Evolutionary conservation across 805 yeast species (phyloP), one percentile per base, ranked within the genome.

Genomic region (Metschnikowia shivogae): DNA sequence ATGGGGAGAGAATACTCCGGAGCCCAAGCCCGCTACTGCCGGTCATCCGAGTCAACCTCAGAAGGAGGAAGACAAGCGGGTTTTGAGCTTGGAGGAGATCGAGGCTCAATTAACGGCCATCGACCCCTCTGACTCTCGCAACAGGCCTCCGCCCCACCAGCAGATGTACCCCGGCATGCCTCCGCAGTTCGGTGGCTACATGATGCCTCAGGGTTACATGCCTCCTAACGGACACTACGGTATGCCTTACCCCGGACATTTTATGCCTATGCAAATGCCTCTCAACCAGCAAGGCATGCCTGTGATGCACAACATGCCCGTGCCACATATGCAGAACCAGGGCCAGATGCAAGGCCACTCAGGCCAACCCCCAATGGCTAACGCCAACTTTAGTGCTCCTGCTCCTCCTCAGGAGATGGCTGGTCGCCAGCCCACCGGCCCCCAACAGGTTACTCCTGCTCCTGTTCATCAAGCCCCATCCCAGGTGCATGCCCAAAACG

Each of bases 71-170:
- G 72, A 67, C 42, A 71, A 72, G 54, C 76, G 75, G 55, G 74
- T 84, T 19, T 65, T 86, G 54, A 84, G 96, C 9, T 71, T 88
- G 61, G 92, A 86, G 61, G 95, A 89, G 56, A 78, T 89, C 52
- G 96, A 89, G 66, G 88, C 95, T 7, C 88, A 81, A 56, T 70
- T 84, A 60, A 70, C 81, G 47, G 72, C 76, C 5, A 70, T 74
- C 45, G 75, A 68, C 45, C 57, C 57, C 35, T 41, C 55, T 40
- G 67, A 60, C 34, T 59, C 52, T 19, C 59, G 43, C 52, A 54
- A 43, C 58, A 57, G 43, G 38, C 52, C 47, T 19, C 49, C 43
- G 19, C 42, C 42, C 8, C 59, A 45, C 32, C 57, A 47, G 30
- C 67, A 58, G 53, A 67, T 66, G 12, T 60, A 62, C 55, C 69